Evolutionary conservation across 2,329 filamentous ascomycete species (phyloP).

Genomic region (Fusarium illudens): DNA sequence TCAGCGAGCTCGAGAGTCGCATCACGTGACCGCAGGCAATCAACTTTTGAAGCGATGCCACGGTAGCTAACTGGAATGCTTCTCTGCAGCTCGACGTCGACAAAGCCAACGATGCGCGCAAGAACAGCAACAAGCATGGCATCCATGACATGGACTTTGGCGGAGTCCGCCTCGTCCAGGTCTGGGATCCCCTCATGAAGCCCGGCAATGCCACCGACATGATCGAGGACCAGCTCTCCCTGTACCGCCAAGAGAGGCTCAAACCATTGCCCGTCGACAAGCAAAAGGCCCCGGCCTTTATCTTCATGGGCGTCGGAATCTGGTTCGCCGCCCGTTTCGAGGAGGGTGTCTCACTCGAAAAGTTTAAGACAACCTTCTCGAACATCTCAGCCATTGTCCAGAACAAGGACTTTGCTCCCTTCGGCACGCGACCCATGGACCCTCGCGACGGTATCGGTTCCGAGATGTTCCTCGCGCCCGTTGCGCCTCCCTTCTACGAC

Average conservation of each 20-base stretch:
- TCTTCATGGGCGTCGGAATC: conserved; percentile 38
- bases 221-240: conserved; percentile 33
- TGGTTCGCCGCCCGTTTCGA: conserved; percentile 40
- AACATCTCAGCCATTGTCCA: conserved; percentile 34
- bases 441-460: conserved; percentile 40
- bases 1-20: not conserved
- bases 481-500: conserved; percentile 36
- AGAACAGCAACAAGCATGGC: conserved; percentile 27
- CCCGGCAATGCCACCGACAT: conserved; percentile 33
- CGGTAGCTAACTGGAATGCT: conserved; percentile 2
- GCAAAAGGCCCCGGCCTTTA: conserved; percentile 36
- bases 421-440: conserved; percentile 35
- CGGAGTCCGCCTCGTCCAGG: conserved; percentile 48
- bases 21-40: not conserved
- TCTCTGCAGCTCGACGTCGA: conserved; percentile 30
- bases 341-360: conserved; percentile 24
- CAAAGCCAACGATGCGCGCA: conserved; percentile 20
- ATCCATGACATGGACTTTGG: conserved; percentile 33
- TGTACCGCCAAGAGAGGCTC: conserved; percentile 28
- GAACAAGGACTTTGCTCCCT: conserved; percentile 24
- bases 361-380: conserved; percentile 21
- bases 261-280: conserved; percentile 18
- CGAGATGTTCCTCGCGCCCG: conserved; percentile 42
- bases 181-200: conserved; percentile 72
- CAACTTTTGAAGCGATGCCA: not conserved